Conservation (phyloP, 2,329 filamentous ascomycete genomes). For the Microdochium trichocladiopsis region DNA sequence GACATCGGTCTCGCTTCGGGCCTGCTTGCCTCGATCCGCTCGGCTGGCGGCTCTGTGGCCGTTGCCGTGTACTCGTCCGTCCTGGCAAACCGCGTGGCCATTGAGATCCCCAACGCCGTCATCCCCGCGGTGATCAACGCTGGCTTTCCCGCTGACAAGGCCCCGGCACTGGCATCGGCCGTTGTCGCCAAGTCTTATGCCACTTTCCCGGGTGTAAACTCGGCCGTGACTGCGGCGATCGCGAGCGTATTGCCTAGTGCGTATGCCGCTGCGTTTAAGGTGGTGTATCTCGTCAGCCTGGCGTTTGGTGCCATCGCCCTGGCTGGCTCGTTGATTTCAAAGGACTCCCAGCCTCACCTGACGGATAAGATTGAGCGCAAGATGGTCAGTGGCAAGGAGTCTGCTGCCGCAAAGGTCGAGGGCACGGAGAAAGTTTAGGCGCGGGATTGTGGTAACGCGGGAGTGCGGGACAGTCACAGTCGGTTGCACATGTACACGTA, state of each 20-base stretch:
- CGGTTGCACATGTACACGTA: too few relatives aligned
- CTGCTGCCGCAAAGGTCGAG: background rate
- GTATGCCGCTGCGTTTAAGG: slow-evolving; percentile 29
- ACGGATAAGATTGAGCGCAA: slow-evolving; percentile 25
- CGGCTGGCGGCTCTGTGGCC: slow-evolving; percentile 26
- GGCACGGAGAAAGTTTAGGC: too few relatives aligned
- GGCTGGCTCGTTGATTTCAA: slow-evolving; percentile 24
- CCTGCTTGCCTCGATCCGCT: slow-evolving; percentile 29
- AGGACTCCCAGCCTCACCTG: slow-evolving; percentile 24
- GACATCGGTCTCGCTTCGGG: slow-evolving; percentile 33
- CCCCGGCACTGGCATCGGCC: slow-evolving; percentile 23
- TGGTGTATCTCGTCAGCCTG: slow-evolving; percentile 30
- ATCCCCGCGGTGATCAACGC: slow-evolving; percentile 24
- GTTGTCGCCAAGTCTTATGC: slow-evolving; percentile 19
- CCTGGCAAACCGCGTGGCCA: slow-evolving; percentile 25
- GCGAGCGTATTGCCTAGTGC: slow-evolving; percentile 22
- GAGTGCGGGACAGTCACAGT: too few relatives aligned
- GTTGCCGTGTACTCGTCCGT: slow-evolving; percentile 31
- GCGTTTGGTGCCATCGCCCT: slow-evolving; percentile 29
- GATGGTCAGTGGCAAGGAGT: slow-evolving; percentile 13
- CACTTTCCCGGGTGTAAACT: slow-evolving; percentile 20
- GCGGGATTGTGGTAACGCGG: too few relatives aligned
- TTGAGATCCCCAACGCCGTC: slow-evolving; percentile 25
- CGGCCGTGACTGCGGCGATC: slow-evolving; percentile 21
- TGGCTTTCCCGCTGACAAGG: slow-evolving; percentile 22